These are phyloP conservation scores for Fragilaria crotonensis DNA, from an alignment of 108 stramenopile species.

Conservation along the genomic window DNA sequence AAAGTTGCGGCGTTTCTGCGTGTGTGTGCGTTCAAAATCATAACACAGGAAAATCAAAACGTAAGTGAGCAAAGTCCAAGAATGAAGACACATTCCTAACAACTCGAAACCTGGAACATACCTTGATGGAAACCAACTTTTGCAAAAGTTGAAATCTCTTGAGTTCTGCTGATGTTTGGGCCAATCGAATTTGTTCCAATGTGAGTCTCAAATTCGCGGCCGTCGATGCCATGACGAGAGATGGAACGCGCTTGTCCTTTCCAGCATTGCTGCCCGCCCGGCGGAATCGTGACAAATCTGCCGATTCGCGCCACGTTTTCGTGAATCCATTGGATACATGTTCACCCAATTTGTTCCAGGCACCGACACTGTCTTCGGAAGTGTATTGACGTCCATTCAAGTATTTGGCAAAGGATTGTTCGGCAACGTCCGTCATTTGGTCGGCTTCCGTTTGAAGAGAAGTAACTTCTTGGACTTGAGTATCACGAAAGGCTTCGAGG, in stretches of 20 bases:
- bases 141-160: conserved; percentile 78
- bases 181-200: conserved; percentile 69
- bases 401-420: conserved; percentile 61
- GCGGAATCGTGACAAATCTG: neutral
- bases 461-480: conserved; percentile 50
- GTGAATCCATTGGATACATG: conserved; percentile 41
- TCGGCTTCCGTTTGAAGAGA: conserved; percentile 54
- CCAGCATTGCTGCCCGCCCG: neutral
- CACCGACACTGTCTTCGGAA: conserved; percentile 35
- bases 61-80: no score
- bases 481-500: conserved; percentile 58
- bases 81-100: no score
- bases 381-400: conserved; percentile 53
- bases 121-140: conserved; percentile 67
- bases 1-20: conserved; percentile 79
- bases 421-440: conserved; percentile 58
- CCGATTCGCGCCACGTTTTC: conserved; percentile 3
- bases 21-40: no score
- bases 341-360: conserved; percentile 75
- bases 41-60: no score
- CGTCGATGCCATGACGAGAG: conserved; percentile 23
- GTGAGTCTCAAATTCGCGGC: conserved; percentile 68
- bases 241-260: conserved; percentile 1
- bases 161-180: conserved; percentile 75
- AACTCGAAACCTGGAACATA: neutral